Percentiles rank a stretch among this genome's conserved stretches.
Evolutionary conservation across 2,329 filamentous ascomycete species (phyloP).

Genomic region (Gnomoniopsis sp.): DNA sequence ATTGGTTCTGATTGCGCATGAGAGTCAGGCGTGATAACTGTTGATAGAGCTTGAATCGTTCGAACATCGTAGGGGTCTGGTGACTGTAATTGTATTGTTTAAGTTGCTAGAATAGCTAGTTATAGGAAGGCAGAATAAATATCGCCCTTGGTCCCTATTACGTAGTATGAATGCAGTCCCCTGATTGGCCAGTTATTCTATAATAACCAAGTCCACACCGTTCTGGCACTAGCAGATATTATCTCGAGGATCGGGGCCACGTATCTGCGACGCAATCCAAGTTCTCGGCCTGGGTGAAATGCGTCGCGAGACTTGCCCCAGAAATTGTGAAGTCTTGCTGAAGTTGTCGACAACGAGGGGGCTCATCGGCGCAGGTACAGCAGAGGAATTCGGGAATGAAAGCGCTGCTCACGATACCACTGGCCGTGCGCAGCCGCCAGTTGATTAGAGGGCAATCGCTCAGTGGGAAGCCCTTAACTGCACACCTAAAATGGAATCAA

Average conservation of each 20-base stretch:
- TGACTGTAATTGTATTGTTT: too few species aligned
- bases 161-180: neutral
- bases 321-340: neutral
- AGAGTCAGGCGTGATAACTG: neutral
- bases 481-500: too few species aligned
- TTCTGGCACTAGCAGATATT: neutral
- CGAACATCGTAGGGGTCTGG: too few species aligned
- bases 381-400: too few species aligned
- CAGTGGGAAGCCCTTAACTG: too few species aligned
- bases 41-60: too few species aligned
- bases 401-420: too few species aligned
- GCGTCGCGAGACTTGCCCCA: neutral
- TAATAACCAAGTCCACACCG: slow-evolving; percentile 3
- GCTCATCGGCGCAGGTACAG: neutral
- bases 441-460: too few species aligned
- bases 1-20: neutral
- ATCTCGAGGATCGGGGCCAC: neutral
- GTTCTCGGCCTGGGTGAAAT: neutral
- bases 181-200: neutral
- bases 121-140: too few species aligned
- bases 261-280: neutral
- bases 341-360: neutral
- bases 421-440: too few species aligned
- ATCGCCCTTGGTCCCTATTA: too few species aligned
- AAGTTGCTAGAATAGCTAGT: too few species aligned